Base-by-base conservation (phyloP, 164 flowering plant species). In the Kalanchoe fedtschenkoi region DNA sequence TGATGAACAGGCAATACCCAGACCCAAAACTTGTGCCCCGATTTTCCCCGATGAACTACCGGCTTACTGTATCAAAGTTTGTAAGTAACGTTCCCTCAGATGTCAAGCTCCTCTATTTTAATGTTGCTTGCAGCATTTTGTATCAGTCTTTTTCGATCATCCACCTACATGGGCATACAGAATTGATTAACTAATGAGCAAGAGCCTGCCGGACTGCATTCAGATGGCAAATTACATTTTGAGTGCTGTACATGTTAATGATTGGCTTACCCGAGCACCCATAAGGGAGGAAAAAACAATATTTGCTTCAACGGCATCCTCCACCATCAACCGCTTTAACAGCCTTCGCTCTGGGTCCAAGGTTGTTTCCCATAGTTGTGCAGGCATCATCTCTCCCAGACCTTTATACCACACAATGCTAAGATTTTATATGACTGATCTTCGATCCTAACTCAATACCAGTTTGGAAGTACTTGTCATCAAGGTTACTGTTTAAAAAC, bases 361-460 rank as follows among this genome's bases (percentile, higher is more conserved):
- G 6, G 99, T 95, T 51, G 99, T 95, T 63, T 95, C 97, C 99
- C 97, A 95, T 34, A 95, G 70, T 72, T 91, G 97, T 41, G 34
- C 6, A 39, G 99, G 97, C 97, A 91, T 95, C 99, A 95, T 95
- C 75, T 95, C 97, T 59, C 99, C 99, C 72, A 95, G 70, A 0
- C 99, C 99, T 93, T 61, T 62, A 69, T 55, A 28, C 34, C 62
- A 69, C 0, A 24, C 60, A 60, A 11, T 17, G n/a, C n/a, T 43
- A 22, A 32, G 15, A 32, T n/a, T 32, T 8, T n/a, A 62, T n/a
- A n/a, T n/a, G n/a, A n/a, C n/a, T n/a, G n/a, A 43, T 42, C 11
- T 26, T n/a, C 4, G 34, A 63, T 4, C 28, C 17, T 15, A 0
- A 43, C 3, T 62, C 0, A 24, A 5, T 28, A 28, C 32, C 16